Evolutionary conservation across 2,329 filamentous ascomycete genomes (phyloP), one percentile per base, ranked within the genome.

Genomic region (Aspergillus eucalypticola): DNA sequence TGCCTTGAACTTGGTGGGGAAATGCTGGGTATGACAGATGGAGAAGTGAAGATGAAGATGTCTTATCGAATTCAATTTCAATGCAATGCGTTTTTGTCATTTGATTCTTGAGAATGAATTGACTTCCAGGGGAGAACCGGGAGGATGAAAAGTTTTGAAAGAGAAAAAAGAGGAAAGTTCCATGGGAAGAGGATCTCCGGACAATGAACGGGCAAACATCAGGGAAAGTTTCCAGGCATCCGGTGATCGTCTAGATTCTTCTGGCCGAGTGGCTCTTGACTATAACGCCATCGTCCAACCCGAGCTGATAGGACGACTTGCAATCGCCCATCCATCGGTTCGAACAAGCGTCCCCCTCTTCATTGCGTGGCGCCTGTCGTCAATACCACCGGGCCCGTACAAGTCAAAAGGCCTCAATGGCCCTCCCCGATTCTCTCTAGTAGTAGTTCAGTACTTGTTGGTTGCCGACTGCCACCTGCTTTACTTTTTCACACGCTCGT

Each of bases 291-390:
- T 59, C 55, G 53, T 63, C 60, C 58, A 50, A 60, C 56, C 44
- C 61, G 48, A 58, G 56, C 59, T 62, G 64, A 67, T 65, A 63
- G 62, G 60, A 63, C 58, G 58, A 27, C 59, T 63, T 61, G 56
- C 54, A 63, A 54, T 56, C 25, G 54, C 39, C 55, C 57, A 53
- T 60, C 39, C 61, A 60, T 57, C 54, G 59, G 54, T n/a, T 59
- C 52, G 35, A 41, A 38, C 39, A 50, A 44, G 27, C 52, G 44
- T 51, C 44, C 39, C 60, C 61, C 57, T 61, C 59, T 61, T 38
- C 44, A 67, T 71, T 71, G 69, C 69, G 69, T 71, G 69, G 68
- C 69, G 65, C 51, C 60, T 62, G 66, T 66, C 65, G 66, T 69
- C 68, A 67, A 69, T 56, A 51, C 54, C 57, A 56, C 23, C 50